Base-by-base conservation (phyloP, 169 alveolate genomes). In the Hepatocystis sp. region DNA sequence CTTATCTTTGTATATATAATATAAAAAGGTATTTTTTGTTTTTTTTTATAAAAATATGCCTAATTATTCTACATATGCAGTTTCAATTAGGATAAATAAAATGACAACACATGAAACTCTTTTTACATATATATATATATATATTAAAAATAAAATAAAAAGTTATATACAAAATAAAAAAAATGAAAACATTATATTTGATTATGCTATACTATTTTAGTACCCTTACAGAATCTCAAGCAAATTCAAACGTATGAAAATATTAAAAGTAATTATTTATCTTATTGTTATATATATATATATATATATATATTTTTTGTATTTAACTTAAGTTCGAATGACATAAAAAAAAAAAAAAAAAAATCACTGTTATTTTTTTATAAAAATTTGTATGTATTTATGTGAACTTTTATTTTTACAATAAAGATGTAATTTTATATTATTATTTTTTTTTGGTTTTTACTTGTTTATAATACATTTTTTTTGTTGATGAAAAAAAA, bases 161-260 rank as follows among this genome's bases (percentile, higher is more conserved):
- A 63, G 40, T 39, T 25, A 21, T 21, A 66, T 51, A 52, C 19
- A 39, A 21, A 42, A 67, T 10, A 71, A 46, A 27, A 61, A 71
- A 39, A 58, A 71, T 71, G 65, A 71, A 15, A 15, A 56, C 44
- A 71, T 71, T 71, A 27, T 71, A 58, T 42, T 44, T 71, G 65
- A 63, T 34, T 58, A 56, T 71, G 28, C 63, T 71, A 36, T 71
- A 34, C 63, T 56, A 56, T 36, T 21, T 56, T 71, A 71, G 44
- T 61, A 25, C 71, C 86, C 32, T 42, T 21, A 61, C 52, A 71
- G 19, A 40, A 2, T 23, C 61, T 71, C 86, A 71, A 44, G 30
- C 61, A 34, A 56, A 58, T 56, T 40, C 71, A 34, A 71, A 71
- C 44, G 86, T 71, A 71, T 36, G 86, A 71, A 71, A 55, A 71